Evolutionary conservation across 2,329 filamentous ascomycete species (phyloP), one percentile per base, ranked within the genome.

Genomic region (Zymoseptoria pseudotritici): DNA sequence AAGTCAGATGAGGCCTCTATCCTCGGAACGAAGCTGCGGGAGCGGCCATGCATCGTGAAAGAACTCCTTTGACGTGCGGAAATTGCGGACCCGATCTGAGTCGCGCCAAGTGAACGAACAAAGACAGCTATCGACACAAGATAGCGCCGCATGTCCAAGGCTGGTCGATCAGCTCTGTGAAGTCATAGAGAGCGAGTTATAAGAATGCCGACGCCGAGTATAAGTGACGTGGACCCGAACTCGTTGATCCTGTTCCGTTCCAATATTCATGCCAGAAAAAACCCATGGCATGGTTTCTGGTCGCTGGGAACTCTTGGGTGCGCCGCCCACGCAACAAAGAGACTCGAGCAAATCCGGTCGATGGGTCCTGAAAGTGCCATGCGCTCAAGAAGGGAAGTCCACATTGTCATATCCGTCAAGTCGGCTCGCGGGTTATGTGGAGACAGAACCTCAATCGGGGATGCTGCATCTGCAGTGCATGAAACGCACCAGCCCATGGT

Each of bases 11-110:
- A 29, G 8, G 2, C 36, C 17, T 7, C 6, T 46, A 2, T 17
- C 17, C 36, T 46, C 36, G 36, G 36, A 46, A 46, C 5, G 36
- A 46, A n/a, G 36, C 36, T 46, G 36, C 4, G 36, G 13, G 36
- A 19, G 61, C 66, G 64, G 66, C 65, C 61, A 58, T 52, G 61
- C 58, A 60, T 58, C 59, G 57, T 62, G 61, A 66, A 67, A 62
- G 65, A 58, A 60, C 49, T 62, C 57, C 65, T 66, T 66, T 67
- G 62, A 66, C n/a, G 46, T 26, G 29, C 64, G 59, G 58, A 63
- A 60, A 66, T 64, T 65, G 56, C 62, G 59, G 63, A 53, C 13
- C 36, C 36, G 6, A 17, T 46, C 17, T 46, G 36, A 46, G 36
- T n/a, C 11, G 36, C 36, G 36, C 36, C 36, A 46, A 46, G 36